Evolutionary conservation across 2,329 filamentous ascomycete genomes (phyloP), one percentile per base, ranked within the genome.

Genomic region (Beauveria rudraprayagi): DNA sequence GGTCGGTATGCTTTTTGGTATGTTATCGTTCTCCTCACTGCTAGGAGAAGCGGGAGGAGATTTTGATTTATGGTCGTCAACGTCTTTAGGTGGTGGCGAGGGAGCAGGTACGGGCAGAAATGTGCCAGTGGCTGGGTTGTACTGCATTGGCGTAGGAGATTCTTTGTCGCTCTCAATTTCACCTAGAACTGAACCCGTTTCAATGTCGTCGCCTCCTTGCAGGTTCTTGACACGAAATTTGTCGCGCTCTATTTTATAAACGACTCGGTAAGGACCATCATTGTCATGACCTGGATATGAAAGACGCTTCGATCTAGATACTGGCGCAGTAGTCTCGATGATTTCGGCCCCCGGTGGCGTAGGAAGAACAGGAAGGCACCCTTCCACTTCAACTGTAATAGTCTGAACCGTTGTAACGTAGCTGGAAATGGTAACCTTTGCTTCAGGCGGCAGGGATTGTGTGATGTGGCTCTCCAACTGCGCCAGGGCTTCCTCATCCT

Each of bases 341-440:
- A 87, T 74, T 66, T 86, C 83, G 10, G 85, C 78, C 0, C 84
- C 83, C 0, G 83, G 80, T 0, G 84, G 80, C 1, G 83, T 80
- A 1, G 80, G 74, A 2, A 87, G 71, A 1, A 79, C 75, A 3
- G 81, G 75, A 5, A 78, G 74, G 5, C 79, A 74, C 1, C 83
- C 83, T 16, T 78, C 78, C 43, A 88, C 79, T 58, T 88, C 83
- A 3, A 88, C 83, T 0, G 85, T 86, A 66, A 88, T 84, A 16
- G 78, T 87, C 64, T 86, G 86, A 8, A 80, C 83, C 1, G 82
- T 85, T 1, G 78, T 79, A 0, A 83, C 83, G 3, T 81, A 80
- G 6, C 83, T 85, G 1, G 80, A 82, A 43, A 87, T 83, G 9
- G 82, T 82, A 6, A 87, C 80, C n/a, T 78, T 79, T 0, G 84